Evolutionary conservation across 805 yeast species (phyloP), one percentile per base, ranked within the genome.

Genomic region (Zygosaccharomyces bailii): DNA sequence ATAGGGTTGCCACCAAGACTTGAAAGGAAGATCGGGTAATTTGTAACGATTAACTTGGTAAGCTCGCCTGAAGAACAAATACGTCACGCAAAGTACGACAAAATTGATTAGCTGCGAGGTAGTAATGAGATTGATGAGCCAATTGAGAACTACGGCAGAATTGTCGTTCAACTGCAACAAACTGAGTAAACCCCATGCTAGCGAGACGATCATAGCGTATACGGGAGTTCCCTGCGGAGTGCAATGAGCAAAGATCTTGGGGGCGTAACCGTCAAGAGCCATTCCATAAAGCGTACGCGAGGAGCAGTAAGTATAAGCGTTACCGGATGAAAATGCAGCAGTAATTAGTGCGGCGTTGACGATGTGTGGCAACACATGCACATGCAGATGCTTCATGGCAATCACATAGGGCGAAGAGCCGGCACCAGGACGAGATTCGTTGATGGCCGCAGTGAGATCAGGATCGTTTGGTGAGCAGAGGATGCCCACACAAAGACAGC

Each of bases 271-370:
- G 54, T 76, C 79, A 23, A 76, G 64, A 0, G 93, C 84, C 63
- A 86, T 68, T 2, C 87, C 87, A 60, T 80, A 81, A 17, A 86
- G 67, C 0, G 85, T 71, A 52, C 84, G 70, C 5, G 88, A 76
- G 0, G 91, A 82, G 48, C 88, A 80, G 58, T 78, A 86, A 27
- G 85, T 77, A 60, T 80, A 84, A 1, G 91, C 84, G 61, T 86
- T 86, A 42, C 95, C 96, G 2, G 95, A 89, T 27, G 89, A 81
- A 53, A 86, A 82, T 0, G 90, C 84, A 1, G 93, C 76, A 4
- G 86, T 72, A 43, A 88, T 71, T 44, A 88, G 73, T 23, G 86
- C 76, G 1, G 79, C 95, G 64, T 89, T 89, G 45, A 89, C 88
- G 48, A 88, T 73, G 57, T 82, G 78, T 24, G 95, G 95, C 38